These are phyloP conservation scores for Brasilioporus rufonigricans DNA, from an alignment of 768 basidiomycete genomes.

Conservation along the genomic window DNA sequence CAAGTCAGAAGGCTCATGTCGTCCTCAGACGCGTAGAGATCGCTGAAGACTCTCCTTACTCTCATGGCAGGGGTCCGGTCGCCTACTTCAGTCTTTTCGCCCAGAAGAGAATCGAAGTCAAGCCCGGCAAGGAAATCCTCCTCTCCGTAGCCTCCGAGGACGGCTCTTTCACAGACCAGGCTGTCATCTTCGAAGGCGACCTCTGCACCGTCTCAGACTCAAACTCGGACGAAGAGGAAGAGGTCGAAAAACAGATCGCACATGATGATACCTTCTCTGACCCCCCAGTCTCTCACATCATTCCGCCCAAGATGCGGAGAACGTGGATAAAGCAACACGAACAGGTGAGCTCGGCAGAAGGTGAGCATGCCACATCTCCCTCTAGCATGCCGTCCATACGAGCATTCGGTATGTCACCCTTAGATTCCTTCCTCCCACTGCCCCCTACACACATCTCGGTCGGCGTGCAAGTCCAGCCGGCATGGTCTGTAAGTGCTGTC, in stretches of 20 bases:
- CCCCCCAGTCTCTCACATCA: slow-evolving; percentile 33
- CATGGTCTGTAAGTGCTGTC: slow-evolving; percentile 36
- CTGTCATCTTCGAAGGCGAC: slow-evolving; percentile 60
- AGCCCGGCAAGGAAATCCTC: slow-evolving; percentile 68
- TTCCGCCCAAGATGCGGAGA: slow-evolving; percentile 66
- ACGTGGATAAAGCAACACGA: slow-evolving; percentile 54
- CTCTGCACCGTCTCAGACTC: slow-evolving; percentile 26
- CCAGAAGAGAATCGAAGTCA: slow-evolving; percentile 66
- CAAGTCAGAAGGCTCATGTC: slow-evolving; percentile 66
- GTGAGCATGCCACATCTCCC: slow-evolving; percentile 34
- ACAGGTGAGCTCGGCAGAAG: slow-evolving; percentile 37
- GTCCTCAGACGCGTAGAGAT: slow-evolving; percentile 60
- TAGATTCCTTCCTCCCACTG: slow-evolving; percentile 25
- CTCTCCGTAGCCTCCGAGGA: slow-evolving; percentile 55
- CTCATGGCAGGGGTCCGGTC: slow-evolving; percentile 36
- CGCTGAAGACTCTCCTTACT: slow-evolving; percentile 44
- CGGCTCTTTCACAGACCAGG: slow-evolving; percentile 52
- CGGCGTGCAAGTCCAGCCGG: slow-evolving; percentile 44
- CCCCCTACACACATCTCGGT: slow-evolving; percentile 36
- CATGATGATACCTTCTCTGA: slow-evolving; percentile 42
- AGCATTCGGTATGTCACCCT: slow-evolving; percentile 29
- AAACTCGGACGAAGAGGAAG: slow-evolving; percentile 38
- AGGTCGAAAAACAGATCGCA: slow-evolving; percentile 39
- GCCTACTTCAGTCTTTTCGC: slow-evolving; percentile 66
- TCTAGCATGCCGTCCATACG: slow-evolving; percentile 13